phyloP scores from a whole-genome alignment of 148 eudicot species.

The Silene latifolia region DNA sequence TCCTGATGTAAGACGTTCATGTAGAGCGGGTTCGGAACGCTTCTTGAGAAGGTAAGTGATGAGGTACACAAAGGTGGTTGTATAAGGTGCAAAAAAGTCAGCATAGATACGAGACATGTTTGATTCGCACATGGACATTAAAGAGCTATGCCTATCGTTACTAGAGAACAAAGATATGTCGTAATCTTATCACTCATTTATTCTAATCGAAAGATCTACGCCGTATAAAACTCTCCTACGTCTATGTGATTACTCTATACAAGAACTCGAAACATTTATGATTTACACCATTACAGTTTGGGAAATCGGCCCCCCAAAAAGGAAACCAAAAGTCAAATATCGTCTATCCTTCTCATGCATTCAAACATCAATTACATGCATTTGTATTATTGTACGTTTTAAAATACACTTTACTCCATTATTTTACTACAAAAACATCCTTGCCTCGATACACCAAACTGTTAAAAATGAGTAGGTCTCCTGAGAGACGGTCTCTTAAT shows the following conservation, averaged over 20 bases:
- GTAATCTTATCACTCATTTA: neutral
- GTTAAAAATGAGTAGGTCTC: no score
- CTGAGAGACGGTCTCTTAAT: no score
- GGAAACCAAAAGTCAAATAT: no score
- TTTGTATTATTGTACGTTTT: neutral
- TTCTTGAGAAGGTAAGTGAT: no score
- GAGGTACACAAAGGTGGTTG: neutral
- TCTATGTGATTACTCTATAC: neutral
- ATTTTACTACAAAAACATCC: no score
- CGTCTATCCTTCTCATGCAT: no score
- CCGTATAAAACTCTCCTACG: neutral
- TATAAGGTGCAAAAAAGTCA: neutral
- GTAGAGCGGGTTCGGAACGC: no score
- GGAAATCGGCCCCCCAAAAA: no score
- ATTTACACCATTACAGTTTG: no score
- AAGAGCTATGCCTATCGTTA: neutral
- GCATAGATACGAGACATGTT: neutral
- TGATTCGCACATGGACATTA: slow-evolving; percentile 9
- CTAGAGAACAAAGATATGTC: neutral
- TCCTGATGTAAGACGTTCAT: no score
- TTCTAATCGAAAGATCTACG: neutral
- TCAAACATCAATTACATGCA: neutral
- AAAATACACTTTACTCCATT: no score
- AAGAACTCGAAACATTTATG: neutral
- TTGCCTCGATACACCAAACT: neutral